phyloP scores from a whole-genome alignment of 1,284 basidiomycete genomes.

The Cystobasidiaceae sp. region DNA sequence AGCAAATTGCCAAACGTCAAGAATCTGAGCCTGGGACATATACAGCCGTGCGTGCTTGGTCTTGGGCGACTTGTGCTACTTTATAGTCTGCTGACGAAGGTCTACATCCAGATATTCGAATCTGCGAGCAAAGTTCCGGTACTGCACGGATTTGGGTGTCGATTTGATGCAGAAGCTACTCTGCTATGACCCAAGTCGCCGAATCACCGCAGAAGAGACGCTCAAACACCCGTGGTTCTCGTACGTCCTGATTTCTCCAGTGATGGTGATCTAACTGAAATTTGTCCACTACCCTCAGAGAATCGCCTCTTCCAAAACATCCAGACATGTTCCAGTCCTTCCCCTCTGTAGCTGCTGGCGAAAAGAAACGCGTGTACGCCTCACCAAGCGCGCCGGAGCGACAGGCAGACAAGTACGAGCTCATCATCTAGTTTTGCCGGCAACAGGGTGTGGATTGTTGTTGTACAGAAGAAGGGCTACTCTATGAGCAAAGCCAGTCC shows the following conservation, averaged over 20 bases:
- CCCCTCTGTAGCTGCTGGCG: conserved; percentile 92
- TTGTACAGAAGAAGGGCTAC: neutral
- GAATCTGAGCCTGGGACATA: conserved; percentile 58
- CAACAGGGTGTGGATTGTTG: neutral
- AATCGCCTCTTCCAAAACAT: conserved; percentile 91
- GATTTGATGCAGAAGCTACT: conserved; percentile 77
- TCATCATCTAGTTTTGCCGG: conserved; percentile 11
- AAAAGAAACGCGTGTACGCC: conserved; percentile 53
- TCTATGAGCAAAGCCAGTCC: no score
- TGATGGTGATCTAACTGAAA: neutral
- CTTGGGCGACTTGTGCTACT: neutral
- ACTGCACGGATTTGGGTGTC: conserved; percentile 73
- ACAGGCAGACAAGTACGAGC: conserved; percentile 32
- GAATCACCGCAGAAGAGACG: conserved; percentile 83
- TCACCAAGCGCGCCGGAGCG: conserved; percentile 37
- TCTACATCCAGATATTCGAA: conserved; percentile 49
- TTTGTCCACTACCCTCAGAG: conserved; percentile 54
- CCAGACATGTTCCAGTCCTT: conserved; percentile 94
- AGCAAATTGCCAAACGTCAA: conserved; percentile 69
- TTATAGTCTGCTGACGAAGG: neutral
- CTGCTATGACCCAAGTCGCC: conserved; percentile 77
- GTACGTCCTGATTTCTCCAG: conserved; percentile 53
- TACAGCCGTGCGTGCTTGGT: conserved; percentile 38
- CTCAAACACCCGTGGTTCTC: conserved; percentile 85
- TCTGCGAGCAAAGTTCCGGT: conserved; percentile 59